These are phyloP conservation scores for Aspergillus fijiensis DNA, from an alignment of 2,329 filamentous ascomycete genomes.

Conservation along the genomic window DNA sequence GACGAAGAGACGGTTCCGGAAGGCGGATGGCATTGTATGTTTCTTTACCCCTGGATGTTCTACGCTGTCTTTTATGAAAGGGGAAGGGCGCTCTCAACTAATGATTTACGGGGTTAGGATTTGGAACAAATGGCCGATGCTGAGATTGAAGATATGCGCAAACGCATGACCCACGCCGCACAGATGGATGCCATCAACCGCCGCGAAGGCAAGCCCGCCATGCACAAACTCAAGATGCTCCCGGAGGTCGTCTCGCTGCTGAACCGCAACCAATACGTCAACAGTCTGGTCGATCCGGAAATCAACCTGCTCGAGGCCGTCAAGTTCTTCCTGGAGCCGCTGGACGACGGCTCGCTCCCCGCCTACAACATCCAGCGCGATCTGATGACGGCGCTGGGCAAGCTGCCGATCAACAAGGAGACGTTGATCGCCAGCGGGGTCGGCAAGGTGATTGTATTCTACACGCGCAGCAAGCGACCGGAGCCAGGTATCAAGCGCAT, in stretches of 20 bases:
- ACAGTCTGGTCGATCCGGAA: conserved; percentile 86
- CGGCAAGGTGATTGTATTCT: conserved; percentile 94
- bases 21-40: conserved; percentile 83
- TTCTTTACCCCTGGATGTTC: background rate
- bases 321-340: conserved; percentile 93
- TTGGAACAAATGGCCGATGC: conserved; percentile 87
- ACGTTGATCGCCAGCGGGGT: conserved; percentile 86
- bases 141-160: conserved; percentile 82
- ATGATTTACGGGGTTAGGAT: conserved; percentile 56
- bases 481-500: conserved; percentile 88
- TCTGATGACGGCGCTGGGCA: conserved; percentile 76
- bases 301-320: conserved; percentile 93
- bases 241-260: conserved; percentile 85
- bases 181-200: conserved; percentile 82
- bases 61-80: background rate
- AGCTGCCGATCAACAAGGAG: conserved; percentile 87
- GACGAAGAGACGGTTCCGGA: conserved; percentile 66
- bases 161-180: conserved; percentile 87
- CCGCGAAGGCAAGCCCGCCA: conserved; percentile 73
- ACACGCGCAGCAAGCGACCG: conserved; percentile 90
- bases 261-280: conserved; percentile 79
- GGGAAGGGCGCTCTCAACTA: conserved; percentile 10
- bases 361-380: conserved; percentile 98
- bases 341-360: conserved; percentile 89
- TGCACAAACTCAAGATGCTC: conserved; percentile 90